A percentile compares a stretch with the other conserved stretches of the same genome.
Conservation (phyloP, 1,284 basidiomycete species). For the Anthracocystis setariae region DNA sequence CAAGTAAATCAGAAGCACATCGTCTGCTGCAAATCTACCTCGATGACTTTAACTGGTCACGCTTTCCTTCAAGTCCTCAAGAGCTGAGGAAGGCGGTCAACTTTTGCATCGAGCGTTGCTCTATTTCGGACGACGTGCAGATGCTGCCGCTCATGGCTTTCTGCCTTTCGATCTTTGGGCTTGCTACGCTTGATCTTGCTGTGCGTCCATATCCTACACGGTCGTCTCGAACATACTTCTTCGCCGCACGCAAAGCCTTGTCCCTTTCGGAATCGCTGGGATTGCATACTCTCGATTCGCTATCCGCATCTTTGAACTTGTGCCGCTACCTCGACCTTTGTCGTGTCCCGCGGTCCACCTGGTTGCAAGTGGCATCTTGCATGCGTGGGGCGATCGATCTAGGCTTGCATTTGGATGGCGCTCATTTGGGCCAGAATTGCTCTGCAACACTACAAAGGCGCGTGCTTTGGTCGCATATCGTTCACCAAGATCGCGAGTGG, state of each 20-base stretch:
- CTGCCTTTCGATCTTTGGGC: conserved; percentile 31
- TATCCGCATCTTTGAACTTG: conserved; percentile 37
- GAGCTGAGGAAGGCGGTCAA: conserved; percentile 25
- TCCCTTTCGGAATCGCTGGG: conserved; percentile 39
- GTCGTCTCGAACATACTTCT: conserved; percentile 38
- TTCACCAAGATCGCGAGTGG: conserved; percentile 46
- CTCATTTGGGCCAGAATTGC: conserved; percentile 34
- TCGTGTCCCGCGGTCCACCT: conserved; percentile 37
- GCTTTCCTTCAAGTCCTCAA: conserved; percentile 26
- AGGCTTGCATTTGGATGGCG: conserved; percentile 34
- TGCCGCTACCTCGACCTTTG: conserved; percentile 44
- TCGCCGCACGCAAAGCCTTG: conserved; percentile 42
- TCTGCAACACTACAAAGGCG: conserved; percentile 30
- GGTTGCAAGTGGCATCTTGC: conserved; percentile 42
- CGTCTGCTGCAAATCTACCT: conserved; percentile 34
- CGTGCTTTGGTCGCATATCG: conserved; percentile 42
- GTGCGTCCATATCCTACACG: conserved; percentile 42
- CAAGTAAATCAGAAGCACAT: conserved; percentile 30
- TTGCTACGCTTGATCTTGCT: conserved; percentile 35
- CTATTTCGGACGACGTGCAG: conserved; percentile 38
- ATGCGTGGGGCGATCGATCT: conserved; percentile 46
- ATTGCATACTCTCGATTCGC: conserved; percentile 41
- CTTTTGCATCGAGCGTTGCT: conserved; percentile 27
- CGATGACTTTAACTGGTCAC: conserved; percentile 46
- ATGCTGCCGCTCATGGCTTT: conserved; percentile 44